These are phyloP conservation scores for Geranium rotundifolium DNA, from an alignment of 345 rosid species.

Conservation along the genomic window DNA sequence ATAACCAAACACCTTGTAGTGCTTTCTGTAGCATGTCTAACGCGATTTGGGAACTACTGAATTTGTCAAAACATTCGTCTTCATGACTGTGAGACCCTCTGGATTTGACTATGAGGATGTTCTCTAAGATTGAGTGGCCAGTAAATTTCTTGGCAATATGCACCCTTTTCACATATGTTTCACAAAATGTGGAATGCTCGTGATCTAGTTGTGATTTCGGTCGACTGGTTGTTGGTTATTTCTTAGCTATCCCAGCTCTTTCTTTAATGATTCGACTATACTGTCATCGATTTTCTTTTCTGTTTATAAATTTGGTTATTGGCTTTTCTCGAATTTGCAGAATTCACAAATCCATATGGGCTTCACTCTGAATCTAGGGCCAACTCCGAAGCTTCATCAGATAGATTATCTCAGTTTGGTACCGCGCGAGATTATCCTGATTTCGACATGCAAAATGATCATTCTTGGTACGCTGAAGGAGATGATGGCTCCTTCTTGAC, in stretches of 20 bases:
- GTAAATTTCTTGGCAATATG: not conserved
- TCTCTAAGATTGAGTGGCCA: not conserved
- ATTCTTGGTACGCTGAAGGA: slow-evolving; percentile 42
- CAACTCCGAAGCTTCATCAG: slow-evolving; percentile 57
- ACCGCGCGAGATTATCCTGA: slow-evolving; percentile 76
- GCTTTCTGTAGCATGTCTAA: not conserved
- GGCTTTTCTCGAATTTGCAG: slow-evolving; percentile 27
- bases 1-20: not conserved
- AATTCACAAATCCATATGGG: slow-evolving; percentile 84
- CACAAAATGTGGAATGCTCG: not conserved
- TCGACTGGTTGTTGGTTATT: not conserved
- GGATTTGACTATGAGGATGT: not conserved
- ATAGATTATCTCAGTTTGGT: slow-evolving; percentile 64
- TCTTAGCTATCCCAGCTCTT: not conserved
- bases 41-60: not conserved
- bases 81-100: not conserved
- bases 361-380: slow-evolving; percentile 42
- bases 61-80: not conserved
- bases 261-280: not conserved
- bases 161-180: not conserved
- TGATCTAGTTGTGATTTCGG: not conserved
- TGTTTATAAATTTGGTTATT: not conserved
- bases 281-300: not conserved
- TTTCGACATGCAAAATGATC: slow-evolving; percentile 52
- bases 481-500: slow-evolving; percentile 64